These are phyloP conservation scores for Cyberlindnera samutprakarnensis DNA, from an alignment of 805 yeast genomes.

Conservation along the genomic window DNA sequence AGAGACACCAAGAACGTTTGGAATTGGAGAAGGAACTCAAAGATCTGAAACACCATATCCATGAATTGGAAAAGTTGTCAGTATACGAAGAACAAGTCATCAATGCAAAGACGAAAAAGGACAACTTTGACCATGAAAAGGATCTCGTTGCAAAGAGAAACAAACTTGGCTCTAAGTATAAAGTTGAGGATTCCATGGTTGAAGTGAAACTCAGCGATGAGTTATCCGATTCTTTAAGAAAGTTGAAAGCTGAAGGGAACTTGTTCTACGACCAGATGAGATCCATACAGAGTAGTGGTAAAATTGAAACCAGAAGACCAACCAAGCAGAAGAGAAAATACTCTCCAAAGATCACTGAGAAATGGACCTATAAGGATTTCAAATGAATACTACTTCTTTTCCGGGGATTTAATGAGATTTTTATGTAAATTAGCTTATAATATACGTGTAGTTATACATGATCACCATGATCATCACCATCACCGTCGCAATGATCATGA, in stretches of 20 bases:
- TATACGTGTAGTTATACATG: too few species aligned
- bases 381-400: constrained; percentile 29
- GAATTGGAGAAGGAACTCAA: constrained; percentile 50
- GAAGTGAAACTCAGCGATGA: constrained; percentile 88
- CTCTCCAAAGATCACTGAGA: constrained; percentile 74
- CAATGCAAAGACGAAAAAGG: constrained; percentile 20
- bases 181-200: constrained; percentile 38
- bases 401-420: too few species aligned
- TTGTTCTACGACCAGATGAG: constrained; percentile 75
- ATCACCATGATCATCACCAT: too few species aligned
- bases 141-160: constrained; percentile 22
- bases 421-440: too few species aligned
- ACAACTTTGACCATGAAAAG: constrained; percentile 10
- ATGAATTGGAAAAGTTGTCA: constrained; percentile 47
- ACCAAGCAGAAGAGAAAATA: constrained; percentile 56
- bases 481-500: too few species aligned
- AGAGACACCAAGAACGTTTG: constrained; percentile 51
- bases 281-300: constrained; percentile 76
- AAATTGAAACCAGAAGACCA: constrained; percentile 77
- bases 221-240: constrained; percentile 75
- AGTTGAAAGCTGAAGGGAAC: constrained; percentile 86
- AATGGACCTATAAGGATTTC: constrained; percentile 90
- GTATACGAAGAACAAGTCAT: constrained; percentile 24
- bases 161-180: constrained; percentile 38
- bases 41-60: constrained; percentile 50